These are phyloP conservation scores for Cordia subcordata DNA, from an alignment of 257 asterid genomes.

Conservation along the genomic window DNA sequence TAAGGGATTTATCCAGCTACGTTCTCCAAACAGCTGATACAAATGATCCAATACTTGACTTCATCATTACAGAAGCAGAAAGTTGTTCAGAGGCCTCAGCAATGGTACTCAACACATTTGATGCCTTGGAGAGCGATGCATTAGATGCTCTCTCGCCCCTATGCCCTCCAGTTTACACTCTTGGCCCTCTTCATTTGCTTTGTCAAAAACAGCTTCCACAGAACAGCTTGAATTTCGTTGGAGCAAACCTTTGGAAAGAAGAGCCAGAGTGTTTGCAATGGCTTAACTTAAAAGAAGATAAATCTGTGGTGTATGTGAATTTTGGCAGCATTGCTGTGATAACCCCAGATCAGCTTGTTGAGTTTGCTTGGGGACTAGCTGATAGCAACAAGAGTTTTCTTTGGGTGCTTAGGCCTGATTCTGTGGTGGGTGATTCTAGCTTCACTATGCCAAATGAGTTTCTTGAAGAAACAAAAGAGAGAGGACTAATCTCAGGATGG, in stretches of 20 bases:
- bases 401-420: conserved; percentile 38
- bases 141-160: conserved; percentile 19
- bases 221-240: conserved; percentile 9
- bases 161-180: conserved; percentile 34
- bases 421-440: conserved; percentile 13
- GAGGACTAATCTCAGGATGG: conserved; percentile 31
- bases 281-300: conserved; percentile 24
- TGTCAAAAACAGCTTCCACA: conserved; percentile 14
- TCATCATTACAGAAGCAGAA: conserved; percentile 18
- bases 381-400: conserved; percentile 28
- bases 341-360: conserved; percentile 16
- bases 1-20: conserved; percentile 23
- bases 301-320: conserved; percentile 37
- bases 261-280: conserved; percentile 30
- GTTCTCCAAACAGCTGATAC: conserved; percentile 22
- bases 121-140: conserved; percentile 23
- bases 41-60: conserved; percentile 22
- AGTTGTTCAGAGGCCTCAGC: conserved; percentile 31
- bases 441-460: conserved; percentile 18
- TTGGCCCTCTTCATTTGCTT: conserved; percentile 36
- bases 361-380: conserved; percentile 39
- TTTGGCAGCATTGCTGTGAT: conserved; percentile 39
- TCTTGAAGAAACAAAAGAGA: conserved; percentile 15
- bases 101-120: conserved; percentile 32
- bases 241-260: conserved; percentile 31